Percentiles rank a stretch among this genome's conserved stretches.
phyloP scores from a whole-genome alignment of 306 rosid species.

The Lotus japonicus region DNA sequence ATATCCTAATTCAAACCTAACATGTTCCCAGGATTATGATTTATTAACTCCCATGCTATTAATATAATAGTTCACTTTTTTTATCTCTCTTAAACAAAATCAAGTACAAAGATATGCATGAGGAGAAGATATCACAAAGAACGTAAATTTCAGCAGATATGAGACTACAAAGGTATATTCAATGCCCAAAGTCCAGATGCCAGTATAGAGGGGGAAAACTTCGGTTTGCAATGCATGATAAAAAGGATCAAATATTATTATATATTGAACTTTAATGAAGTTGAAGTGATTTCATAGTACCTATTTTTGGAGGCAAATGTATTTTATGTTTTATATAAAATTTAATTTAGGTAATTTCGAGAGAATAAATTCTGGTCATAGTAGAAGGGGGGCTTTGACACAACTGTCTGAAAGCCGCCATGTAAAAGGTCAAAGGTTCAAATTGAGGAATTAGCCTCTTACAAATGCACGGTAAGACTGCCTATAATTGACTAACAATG shows the following conservation, averaged over 20 bases:
- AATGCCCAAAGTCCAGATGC: neutral
- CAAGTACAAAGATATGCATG: neutral
- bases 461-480: no score
- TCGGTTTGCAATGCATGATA: neutral
- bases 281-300: neutral
- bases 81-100: neutral
- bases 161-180: neutral
- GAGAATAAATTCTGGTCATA: no score
- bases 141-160: neutral
- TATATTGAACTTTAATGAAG: neutral
- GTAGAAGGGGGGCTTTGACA: no score
- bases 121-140: neutral
- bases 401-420: no score
- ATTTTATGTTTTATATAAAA: neutral
- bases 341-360: neutral
- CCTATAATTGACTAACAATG: no score
- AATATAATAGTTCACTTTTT: neutral
- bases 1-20: neutral
- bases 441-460: no score
- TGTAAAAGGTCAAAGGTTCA: no score
- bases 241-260: neutral
- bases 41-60: neutral
- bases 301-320: neutral
- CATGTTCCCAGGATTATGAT: neutral
- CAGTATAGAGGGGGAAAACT: no score